Evolutionary conservation across 495 filamentous ascomycete genomes (phyloP), one percentile per base, ranked within the genome.

Genomic region (Penicillium salamii): DNA sequence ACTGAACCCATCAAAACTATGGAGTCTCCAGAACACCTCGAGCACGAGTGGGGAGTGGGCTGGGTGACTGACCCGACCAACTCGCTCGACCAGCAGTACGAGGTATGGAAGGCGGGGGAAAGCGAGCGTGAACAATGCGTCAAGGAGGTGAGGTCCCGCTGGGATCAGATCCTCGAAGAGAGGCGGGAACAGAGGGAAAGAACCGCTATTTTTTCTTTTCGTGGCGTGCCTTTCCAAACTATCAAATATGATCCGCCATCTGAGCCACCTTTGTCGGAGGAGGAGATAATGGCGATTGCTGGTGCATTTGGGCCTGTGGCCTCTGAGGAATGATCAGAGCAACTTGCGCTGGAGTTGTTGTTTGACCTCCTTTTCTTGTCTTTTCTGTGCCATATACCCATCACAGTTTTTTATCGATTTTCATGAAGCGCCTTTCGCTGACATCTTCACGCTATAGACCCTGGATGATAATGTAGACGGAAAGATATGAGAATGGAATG

Each of bases 1-100:
- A n/a, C n/a, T n/a, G n/a, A n/a, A n/a, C n/a, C n/a, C n/a, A n/a
- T n/a, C n/a, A n/a, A n/a, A n/a, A n/a, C n/a, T n/a, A n/a, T n/a
- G n/a, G n/a, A n/a, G n/a, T n/a, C n/a, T n/a, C n/a, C n/a, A n/a
- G n/a, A n/a, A n/a, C n/a, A n/a, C n/a, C n/a, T n/a, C n/a, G n/a
- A n/a, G n/a, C n/a, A 13, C 8, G 31, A 46, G 6, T 46, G 19
- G 19, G 43, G 43, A 7, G 32, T 46, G 3, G 43, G 32, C 11
- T 46, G 43, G 43, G 18, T 17, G 17, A 19, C 23, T 7, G 43
- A 46, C n/a, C 43, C 31, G 21, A 46, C 31, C 20, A 46, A 46
- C 35, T 46, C 43, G 6, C 3, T 46, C n/a, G 21, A 33, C 20
- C 31, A 35, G 8, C 43, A 33, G 31, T 24, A 35, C 15, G 31